Evolutionary conservation across 306 rosid genomes (phyloP).

Genomic region (Clitoria ternatea): DNA sequence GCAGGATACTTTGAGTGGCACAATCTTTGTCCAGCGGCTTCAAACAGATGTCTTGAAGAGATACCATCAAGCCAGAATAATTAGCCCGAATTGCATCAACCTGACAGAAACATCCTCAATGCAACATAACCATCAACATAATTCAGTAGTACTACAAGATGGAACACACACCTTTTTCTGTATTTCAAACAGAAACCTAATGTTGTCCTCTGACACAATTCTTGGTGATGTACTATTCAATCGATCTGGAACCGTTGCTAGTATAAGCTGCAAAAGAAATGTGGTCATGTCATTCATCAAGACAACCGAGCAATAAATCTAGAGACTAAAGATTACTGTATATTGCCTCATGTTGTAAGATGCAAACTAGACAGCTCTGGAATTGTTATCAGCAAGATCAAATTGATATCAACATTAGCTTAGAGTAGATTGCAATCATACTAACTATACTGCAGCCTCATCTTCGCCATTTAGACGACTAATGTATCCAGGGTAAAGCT

Average conservation of each 20-base stretch:
- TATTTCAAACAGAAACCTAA: slow-evolving; percentile 82
- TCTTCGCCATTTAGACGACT: slow-evolving; percentile 11
- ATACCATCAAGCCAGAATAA: slow-evolving; percentile 59
- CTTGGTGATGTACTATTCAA: slow-evolving; percentile 57
- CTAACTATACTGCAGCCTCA: background rate
- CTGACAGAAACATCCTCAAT: slow-evolving; percentile 44
- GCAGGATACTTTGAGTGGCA: slow-evolving; percentile 90
- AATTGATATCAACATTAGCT: slow-evolving; percentile 9
- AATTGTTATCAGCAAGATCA: slow-evolving; percentile 4
- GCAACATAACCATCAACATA: slow-evolving; percentile 22
- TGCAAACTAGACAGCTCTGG: background rate
- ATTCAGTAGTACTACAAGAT: slow-evolving; percentile 17
- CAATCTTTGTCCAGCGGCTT: slow-evolving; percentile 93
- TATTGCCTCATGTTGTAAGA: background rate
- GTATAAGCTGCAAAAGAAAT: slow-evolving; percentile 52
- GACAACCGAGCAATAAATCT: slow-evolving; percentile 7
- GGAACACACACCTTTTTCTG: slow-evolving; percentile 68
- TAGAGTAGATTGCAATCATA: background rate
- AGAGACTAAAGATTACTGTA: slow-evolving; percentile 3
- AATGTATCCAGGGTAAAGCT: background rate
- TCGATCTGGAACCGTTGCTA: slow-evolving; percentile 72
- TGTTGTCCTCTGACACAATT: slow-evolving; percentile 77
- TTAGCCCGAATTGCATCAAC: slow-evolving; percentile 79
- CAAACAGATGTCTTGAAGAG: slow-evolving; percentile 90
- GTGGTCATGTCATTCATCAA: slow-evolving; percentile 2